These are phyloP conservation scores for Aspergillus pseudotamarii DNA, from an alignment of 2,329 filamentous ascomycete genomes.

Conservation along the genomic window DNA sequence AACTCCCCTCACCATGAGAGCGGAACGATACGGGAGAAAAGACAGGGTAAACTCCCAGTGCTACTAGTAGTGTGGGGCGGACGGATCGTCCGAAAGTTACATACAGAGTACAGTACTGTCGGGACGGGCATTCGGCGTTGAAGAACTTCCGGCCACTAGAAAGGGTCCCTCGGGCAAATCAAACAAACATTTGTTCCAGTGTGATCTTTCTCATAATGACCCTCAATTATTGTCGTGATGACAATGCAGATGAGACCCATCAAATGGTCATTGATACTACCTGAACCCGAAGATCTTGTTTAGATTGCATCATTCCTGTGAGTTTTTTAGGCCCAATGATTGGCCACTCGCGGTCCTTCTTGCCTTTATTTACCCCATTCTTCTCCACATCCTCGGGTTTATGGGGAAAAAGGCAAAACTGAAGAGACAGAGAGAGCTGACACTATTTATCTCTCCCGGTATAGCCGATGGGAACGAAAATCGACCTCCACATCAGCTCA, in stretches of 20 bases:
- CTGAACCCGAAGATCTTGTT: not conserved
- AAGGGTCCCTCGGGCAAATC: not conserved
- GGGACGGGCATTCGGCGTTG: conserved; percentile 22
- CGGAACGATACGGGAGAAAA: conserved; percentile 1
- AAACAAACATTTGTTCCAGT: not conserved
- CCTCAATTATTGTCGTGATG: not conserved
- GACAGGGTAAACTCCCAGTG: not conserved
- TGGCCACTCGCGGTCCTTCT: conserved; percentile 6
- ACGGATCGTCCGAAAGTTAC: not conserved
- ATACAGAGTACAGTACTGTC: not conserved
- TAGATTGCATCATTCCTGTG: not conserved
- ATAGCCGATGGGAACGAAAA: not conserved
- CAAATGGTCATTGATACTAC: not conserved
- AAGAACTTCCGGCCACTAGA: conserved; percentile 21
- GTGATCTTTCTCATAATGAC: not conserved
- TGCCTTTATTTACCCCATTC: conserved; percentile 14
- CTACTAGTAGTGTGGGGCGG: not conserved
- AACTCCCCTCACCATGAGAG: not conserved
- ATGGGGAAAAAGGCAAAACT: conserved; percentile 14
- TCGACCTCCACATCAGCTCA: not conserved
- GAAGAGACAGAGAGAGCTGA: conserved; percentile 11
- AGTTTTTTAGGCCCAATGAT: not conserved
- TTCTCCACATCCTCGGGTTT: conserved; percentile 20
- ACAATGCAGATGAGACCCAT: not conserved
- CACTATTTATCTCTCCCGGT: not conserved